Evolutionary conservation across 305 asterid species (phyloP).

Genomic region (Fraxinus baroniana): DNA sequence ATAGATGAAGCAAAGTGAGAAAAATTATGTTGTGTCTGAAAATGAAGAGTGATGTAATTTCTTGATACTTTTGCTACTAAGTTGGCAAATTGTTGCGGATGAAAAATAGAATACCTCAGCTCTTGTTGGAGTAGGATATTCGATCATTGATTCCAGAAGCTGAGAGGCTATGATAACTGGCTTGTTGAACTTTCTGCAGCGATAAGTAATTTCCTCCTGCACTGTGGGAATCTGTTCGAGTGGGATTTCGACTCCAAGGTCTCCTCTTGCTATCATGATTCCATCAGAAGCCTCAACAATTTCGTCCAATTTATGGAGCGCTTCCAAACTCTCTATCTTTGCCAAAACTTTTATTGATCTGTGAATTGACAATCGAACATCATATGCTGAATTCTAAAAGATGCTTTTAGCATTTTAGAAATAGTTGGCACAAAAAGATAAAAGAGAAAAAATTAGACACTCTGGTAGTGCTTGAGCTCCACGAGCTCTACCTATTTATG

Average conservation of each 20-base stretch:
- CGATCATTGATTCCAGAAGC: conserved; percentile 84
- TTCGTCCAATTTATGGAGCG: conserved; percentile 62
- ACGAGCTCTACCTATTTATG: neutral
- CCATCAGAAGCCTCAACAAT: conserved; percentile 78
- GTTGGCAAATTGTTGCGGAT: neutral
- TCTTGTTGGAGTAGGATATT: conserved; percentile 84
- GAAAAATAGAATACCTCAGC: conserved; percentile 61
- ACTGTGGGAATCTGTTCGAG: conserved; percentile 77
- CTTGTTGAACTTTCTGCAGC: conserved; percentile 78
- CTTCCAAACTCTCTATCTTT: conserved; percentile 72
- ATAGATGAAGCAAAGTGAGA: neutral
- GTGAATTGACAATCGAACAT: conserved; percentile 14
- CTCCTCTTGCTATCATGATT: conserved; percentile 90
- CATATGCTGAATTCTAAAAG: neutral
- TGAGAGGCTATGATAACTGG: conserved; percentile 87
- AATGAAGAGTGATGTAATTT: neutral
- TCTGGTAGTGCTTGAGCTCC: neutral
- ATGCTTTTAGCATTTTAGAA: neutral
- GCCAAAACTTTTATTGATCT: conserved; percentile 74
- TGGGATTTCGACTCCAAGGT: conserved; percentile 89
- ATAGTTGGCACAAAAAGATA: neutral
- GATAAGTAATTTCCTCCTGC: conserved; percentile 55
- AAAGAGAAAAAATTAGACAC: neutral
- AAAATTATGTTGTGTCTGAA: neutral
- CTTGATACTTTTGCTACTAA: neutral